These are phyloP conservation scores for Cymodocea nodosa DNA, from an alignment of 116 monocot genomes.

Conservation along the genomic window DNA sequence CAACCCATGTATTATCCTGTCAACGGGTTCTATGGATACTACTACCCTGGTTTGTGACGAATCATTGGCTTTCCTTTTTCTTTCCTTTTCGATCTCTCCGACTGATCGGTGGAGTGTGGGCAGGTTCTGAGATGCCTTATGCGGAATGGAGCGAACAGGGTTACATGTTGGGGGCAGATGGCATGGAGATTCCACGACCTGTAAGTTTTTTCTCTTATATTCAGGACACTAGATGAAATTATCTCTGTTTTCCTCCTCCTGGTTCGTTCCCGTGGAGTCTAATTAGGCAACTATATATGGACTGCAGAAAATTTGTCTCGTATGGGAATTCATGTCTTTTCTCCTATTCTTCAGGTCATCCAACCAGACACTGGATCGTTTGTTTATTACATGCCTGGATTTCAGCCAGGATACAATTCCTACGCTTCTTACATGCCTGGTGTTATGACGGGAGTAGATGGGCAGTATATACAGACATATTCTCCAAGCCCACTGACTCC, in stretches of 20 bases:
- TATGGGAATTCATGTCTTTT: neutral
- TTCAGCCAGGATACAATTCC: constrained; percentile 32
- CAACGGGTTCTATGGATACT: constrained; percentile 41
- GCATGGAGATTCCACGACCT: constrained; percentile 32
- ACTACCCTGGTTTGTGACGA: constrained; percentile 53
- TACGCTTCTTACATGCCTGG: constrained; percentile 33
- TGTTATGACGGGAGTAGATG: constrained; percentile 34
- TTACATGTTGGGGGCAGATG: constrained; percentile 21
- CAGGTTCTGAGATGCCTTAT: constrained; percentile 16
- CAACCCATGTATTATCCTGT: constrained; percentile 46
- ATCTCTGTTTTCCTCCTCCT: no score
- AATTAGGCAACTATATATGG: neutral
- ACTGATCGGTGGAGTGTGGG: neutral
- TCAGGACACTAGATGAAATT: neutral
- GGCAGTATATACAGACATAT: constrained; percentile 43
- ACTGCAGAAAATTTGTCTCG: neutral
- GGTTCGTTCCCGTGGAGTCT: neutral
- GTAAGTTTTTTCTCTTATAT: constrained; percentile 25
- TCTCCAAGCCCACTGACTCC: constrained; percentile 19
- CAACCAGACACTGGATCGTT: constrained; percentile 41
- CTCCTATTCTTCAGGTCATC: constrained; percentile 30
- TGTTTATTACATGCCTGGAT: constrained; percentile 43
- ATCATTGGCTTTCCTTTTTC: neutral
- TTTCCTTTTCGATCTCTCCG: neutral
- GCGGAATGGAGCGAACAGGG: constrained; percentile 32